Evolutionary conservation across 2,329 filamentous ascomycete genomes (phyloP).

Genomic region (Fusarium pilosicola): DNA sequence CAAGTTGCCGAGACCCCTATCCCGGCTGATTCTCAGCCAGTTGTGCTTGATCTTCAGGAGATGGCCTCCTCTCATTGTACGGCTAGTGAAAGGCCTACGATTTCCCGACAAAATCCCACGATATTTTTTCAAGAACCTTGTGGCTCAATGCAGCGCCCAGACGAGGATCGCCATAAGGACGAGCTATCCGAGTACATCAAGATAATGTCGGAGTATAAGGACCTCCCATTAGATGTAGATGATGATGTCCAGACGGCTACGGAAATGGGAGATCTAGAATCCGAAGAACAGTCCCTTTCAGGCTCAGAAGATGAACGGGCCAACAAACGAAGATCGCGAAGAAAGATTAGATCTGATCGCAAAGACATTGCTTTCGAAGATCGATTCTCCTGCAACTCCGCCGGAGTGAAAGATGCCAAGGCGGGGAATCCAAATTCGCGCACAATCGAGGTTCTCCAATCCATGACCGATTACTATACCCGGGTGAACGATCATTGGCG

Average conservation of each 20-base stretch:
- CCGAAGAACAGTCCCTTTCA: conserved; percentile 22
- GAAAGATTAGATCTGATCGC: conserved; percentile 30
- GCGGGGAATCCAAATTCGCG: conserved; percentile 74
- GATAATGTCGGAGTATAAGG: conserved; percentile 67
- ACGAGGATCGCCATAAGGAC: conserved; percentile 51
- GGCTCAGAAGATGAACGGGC: conserved; percentile 40
- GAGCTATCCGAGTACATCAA: conserved; percentile 73
- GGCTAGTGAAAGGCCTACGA: not conserved
- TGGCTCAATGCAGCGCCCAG: not conserved
- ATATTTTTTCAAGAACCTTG: not conserved
- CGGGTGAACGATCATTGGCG: conserved; percentile 83
- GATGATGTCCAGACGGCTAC: conserved; percentile 53
- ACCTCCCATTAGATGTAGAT: conserved; percentile 65
- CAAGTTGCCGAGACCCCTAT: conserved; percentile 30
- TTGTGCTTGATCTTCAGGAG: conserved; percentile 38
- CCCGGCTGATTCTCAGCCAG: conserved; percentile 40
- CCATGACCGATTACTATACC: conserved; percentile 83
- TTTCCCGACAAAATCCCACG: not conserved
- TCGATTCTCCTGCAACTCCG: conserved; percentile 65
- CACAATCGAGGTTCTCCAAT: conserved; percentile 80
- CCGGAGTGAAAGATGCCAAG: conserved; percentile 56
- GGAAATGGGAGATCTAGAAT: conserved; percentile 21
- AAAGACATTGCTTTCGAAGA: conserved; percentile 55
- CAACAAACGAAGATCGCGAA: conserved; percentile 29
- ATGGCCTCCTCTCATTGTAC: not conserved